phyloP scores from a whole-genome alignment of 345 rosid genomes.

The Eucalyptus cloeziana region DNA sequence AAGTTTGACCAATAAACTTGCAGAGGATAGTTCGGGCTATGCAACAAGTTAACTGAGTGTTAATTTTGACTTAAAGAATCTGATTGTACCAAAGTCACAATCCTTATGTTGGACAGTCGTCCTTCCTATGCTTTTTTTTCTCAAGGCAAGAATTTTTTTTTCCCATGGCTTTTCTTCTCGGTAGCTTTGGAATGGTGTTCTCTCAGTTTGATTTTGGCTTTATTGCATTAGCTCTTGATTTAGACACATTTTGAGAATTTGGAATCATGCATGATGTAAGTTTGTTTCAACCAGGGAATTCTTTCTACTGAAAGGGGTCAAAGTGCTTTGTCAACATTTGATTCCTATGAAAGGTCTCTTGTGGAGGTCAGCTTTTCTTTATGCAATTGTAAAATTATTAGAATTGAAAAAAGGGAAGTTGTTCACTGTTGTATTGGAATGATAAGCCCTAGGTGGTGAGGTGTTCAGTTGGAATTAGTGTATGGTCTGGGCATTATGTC shows the following conservation, averaged over 20 bases:
- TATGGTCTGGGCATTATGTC: not conserved
- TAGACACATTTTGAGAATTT: not conserved
- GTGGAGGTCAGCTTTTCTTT: conserved; percentile 42
- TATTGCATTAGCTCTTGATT: not conserved
- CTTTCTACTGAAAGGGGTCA: conserved; percentile 93
- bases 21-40: not conserved
- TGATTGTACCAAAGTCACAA: not conserved
- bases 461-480: not conserved
- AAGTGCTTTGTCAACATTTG: conserved; percentile 48
- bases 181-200: not conserved
- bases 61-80: not conserved
- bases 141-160: not conserved
- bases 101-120: not conserved
- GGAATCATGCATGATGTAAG: not conserved
- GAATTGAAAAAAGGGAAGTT: not conserved
- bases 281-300: conserved; percentile 47
- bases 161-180: not conserved
- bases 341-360: conserved; percentile 68
- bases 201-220: not conserved
- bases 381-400: conserved; percentile 1
- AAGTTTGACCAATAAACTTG: not conserved
- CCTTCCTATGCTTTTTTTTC: not conserved
- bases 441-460: not conserved
- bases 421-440: not conserved
- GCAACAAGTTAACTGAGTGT: not conserved